Conservation (phyloP, 306 rosid genomes). For the Cucurbita ficifolia region DNA sequence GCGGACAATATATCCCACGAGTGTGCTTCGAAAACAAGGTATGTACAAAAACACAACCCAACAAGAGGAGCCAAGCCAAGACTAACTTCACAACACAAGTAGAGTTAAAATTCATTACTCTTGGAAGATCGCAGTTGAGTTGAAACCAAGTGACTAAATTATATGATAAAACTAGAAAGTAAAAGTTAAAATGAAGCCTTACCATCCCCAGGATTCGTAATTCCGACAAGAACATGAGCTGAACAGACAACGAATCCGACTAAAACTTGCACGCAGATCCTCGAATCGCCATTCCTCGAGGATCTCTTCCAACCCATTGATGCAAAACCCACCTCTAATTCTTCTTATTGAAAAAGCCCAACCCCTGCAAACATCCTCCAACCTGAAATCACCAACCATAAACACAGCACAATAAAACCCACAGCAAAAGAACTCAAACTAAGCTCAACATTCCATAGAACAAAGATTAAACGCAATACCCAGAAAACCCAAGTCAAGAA, state of each 20-base stretch:
- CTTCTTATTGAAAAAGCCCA: slow-evolving; percentile 12
- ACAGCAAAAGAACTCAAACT: background rate
- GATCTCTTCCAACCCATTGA: slow-evolving; percentile 56
- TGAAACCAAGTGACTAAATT: background rate
- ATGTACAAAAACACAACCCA: background rate
- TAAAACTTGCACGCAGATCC: slow-evolving; percentile 28
- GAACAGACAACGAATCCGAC: slow-evolving; percentile 35
- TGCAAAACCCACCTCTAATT: slow-evolving; percentile 18
- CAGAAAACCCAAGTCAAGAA: background rate
- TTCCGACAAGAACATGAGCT: slow-evolving; percentile 41
- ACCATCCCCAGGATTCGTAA: slow-evolving; percentile 65
- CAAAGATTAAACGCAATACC: background rate
- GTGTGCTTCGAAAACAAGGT: background rate
- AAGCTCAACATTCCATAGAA: background rate
- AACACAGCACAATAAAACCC: background rate
- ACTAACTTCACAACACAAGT: background rate
- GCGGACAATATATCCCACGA: too few species aligned
- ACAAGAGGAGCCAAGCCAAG: background rate
- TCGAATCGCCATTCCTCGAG: slow-evolving; percentile 23
- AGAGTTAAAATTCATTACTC: background rate
- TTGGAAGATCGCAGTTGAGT: background rate
- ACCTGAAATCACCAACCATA: slow-evolving; percentile 8
- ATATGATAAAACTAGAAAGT: background rate
- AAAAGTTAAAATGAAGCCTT: slow-evolving; percentile 10
- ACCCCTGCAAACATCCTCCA: slow-evolving; percentile 30